These are phyloP conservation scores for Cucumis hystrix DNA, from an alignment of 306 rosid species.

Conservation along the genomic window DNA sequence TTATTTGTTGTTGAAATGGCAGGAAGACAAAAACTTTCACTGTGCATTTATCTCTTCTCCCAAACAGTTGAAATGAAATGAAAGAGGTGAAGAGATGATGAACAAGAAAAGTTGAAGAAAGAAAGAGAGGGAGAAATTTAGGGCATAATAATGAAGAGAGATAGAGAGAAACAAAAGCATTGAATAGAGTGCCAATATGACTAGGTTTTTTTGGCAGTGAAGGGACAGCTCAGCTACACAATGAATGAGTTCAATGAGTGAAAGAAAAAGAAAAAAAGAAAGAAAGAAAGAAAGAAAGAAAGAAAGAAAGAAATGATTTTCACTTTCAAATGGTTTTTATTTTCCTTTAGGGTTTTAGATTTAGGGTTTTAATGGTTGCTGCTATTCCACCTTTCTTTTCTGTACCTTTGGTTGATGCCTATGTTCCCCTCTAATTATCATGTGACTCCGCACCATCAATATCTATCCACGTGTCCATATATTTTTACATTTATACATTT, in stretches of 20 bases:
- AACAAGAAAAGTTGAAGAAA: background rate
- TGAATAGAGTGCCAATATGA: background rate
- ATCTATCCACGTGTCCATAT: no score
- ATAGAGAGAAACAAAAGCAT: background rate
- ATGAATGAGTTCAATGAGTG: background rate
- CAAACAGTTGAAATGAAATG: background rate
- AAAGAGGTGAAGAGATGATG: no score
- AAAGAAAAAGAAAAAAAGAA: background rate
- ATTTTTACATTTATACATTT: no score
- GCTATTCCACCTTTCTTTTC: background rate
- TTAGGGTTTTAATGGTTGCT: background rate
- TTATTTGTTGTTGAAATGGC: background rate
- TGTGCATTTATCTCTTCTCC: background rate
- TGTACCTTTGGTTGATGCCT: background rate
- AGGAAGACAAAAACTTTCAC: background rate
- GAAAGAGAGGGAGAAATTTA: background rate
- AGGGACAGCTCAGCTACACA: background rate
- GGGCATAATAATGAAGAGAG: background rate
- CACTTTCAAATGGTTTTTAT: background rate
- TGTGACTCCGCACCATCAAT: background rate
- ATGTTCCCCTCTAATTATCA: background rate
- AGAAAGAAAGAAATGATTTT: background rate
- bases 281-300: background rate
- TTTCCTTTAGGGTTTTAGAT: background rate
- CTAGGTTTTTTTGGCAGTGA: slow-evolving; percentile 3